Conservation (phyloP, 2,329 filamentous ascomycete species). For the Colletotrichum echinochloae region DNA sequence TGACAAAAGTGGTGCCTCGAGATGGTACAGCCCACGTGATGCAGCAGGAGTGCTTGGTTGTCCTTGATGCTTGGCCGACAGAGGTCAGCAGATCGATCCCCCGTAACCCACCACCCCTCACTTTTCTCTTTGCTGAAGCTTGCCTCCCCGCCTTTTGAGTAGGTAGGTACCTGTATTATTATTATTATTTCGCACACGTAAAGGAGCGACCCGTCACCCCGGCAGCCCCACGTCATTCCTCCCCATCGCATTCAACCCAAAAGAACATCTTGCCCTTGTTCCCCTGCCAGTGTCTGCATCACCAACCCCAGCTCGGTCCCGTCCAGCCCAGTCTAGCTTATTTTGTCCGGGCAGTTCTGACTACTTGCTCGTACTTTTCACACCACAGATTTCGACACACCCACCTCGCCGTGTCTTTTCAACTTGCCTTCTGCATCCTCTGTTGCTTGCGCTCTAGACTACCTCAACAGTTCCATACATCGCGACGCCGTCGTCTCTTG, state of each 20-base stretch:
- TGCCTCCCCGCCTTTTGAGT: background rate
- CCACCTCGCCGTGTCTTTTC: background rate
- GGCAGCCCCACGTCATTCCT: constrained; percentile 40
- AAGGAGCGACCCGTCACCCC: constrained; percentile 25
- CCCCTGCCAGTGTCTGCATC: background rate
- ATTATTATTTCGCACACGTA: background rate
- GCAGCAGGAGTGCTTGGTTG: background rate
- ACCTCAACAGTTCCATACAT: background rate
- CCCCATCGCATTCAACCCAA: constrained; percentile 8
- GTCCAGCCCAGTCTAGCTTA: background rate
- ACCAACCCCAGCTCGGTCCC: background rate
- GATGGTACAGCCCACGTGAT: background rate
- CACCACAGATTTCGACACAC: background rate
- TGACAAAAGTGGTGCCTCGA: background rate
- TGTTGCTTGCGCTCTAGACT: background rate
- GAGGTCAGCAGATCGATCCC: constrained; percentile 16
- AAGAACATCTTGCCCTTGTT: background rate
- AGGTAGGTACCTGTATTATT: background rate
- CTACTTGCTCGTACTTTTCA: background rate
- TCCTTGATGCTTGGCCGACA: background rate
- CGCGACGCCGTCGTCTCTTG: background rate
- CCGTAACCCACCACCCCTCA: constrained; percentile 18
- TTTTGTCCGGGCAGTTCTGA: background rate
- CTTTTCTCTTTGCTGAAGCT: constrained; percentile 1
- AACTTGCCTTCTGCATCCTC: constrained; percentile 1